Percentiles rank a stretch among this genome's conserved stretches.
Evolutionary conservation across 2,329 filamentous ascomycete species (phyloP).

Genomic region (Colletotrichum endophyticum): DNA sequence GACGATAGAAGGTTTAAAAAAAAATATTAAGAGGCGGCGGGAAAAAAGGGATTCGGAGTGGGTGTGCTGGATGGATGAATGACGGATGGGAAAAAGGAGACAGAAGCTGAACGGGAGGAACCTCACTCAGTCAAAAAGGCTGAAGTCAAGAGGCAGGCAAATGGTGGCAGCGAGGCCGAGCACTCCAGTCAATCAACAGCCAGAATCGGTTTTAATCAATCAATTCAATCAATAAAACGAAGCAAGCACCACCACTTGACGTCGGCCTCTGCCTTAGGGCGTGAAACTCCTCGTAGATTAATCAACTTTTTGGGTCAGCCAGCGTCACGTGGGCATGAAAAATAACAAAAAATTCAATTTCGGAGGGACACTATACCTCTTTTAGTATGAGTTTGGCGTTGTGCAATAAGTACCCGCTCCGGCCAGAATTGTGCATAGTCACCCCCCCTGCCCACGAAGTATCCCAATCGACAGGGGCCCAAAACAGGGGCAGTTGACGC

Average conservation of each 20-base stretch:
- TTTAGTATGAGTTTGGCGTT: too few relatives aligned
- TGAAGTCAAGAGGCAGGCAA: neutral
- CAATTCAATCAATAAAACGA: constrained; percentile 10
- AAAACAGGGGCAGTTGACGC: too few relatives aligned
- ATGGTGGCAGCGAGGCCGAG: neutral
- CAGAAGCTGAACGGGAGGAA: neutral
- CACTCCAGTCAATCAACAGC: neutral
- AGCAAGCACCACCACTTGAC: neutral
- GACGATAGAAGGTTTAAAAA: neutral
- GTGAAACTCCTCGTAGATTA: too few relatives aligned
- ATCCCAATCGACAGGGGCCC: too few relatives aligned
- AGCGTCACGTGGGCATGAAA: too few relatives aligned
- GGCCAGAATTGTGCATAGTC: too few relatives aligned
- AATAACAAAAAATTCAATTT: too few relatives aligned
- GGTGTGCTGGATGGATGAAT: neutral
- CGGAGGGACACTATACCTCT: too few relatives aligned
- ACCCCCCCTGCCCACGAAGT: too few relatives aligned
- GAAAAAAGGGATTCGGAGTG: neutral
- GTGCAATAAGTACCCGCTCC: too few relatives aligned
- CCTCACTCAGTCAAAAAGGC: neutral
- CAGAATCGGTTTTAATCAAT: neutral
- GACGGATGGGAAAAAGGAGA: neutral
- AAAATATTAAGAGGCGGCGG: neutral
- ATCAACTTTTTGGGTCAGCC: too few relatives aligned
- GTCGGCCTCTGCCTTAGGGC: neutral